Base-by-base conservation (phyloP, 805 yeast species). In the Helenozyma baotianmanensis region DNA sequence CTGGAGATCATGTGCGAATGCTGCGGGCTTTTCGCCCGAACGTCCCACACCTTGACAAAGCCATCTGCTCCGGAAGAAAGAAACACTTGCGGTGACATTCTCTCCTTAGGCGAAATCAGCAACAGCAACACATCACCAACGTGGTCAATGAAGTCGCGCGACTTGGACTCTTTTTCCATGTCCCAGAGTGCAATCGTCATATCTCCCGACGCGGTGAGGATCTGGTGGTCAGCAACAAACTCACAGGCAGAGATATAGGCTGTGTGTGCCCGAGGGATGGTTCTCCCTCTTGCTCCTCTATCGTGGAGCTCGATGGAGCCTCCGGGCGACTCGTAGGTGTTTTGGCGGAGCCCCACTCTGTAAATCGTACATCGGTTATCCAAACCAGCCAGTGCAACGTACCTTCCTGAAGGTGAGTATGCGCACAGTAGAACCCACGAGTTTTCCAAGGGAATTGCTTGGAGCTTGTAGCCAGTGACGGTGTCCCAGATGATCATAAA, bases 401-500 rank as follows among this genome's bases (percentile, higher is more conserved):
- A 53, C 27, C 66, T 61, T 1, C 82, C 80, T 32, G 74, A 70
- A 1, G 88, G 86, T 1, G 89, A 74, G 17, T 76, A 71, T 3
- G 81, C 87, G 62, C 94, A 81, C 6, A 83, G 62, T 32, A 84
- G 68, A 1, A 84, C 88, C 84, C 92, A 87, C 27, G 78, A 82
- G 28, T 82, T 82, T 29, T 80, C 86, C 35, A 88, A 60, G 4
- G 78, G 72, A 12, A 88, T 74, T 1, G 87, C 86, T 34, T 78
- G 76, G 34, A 73, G 63, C 50, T 88, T 89, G 42, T 74, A 62
- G 3, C 88, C 89, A 0, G 85, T 73, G 3, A 71, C 62, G 0
- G 86, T 70, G 54, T 88, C 90, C 96, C 97, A 89, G 14, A 85
- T 57, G 23, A 89, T 66, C 65, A 87, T 65, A 50, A 76, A 82